Evolutionary conservation across 1,139 yeast genomes (phyloP), one percentile per base, ranked within the genome.

Genomic region (Scheffersomyces stambukii): DNA sequence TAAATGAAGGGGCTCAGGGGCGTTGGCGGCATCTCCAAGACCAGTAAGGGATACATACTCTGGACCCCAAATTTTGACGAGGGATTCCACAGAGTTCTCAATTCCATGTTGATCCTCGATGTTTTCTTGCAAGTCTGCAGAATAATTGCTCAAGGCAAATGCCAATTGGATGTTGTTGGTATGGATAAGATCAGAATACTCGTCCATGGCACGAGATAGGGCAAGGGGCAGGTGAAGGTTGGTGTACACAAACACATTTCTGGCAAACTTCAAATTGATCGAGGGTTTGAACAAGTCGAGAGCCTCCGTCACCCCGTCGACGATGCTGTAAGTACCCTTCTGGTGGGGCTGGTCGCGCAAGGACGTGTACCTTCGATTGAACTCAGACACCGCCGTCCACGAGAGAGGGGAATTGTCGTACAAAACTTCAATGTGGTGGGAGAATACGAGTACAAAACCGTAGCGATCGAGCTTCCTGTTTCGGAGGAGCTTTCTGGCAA

Each of bases 211-310:
- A n/a, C n/a, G n/a, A n/a, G n/a, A n/a, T n/a, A n/a, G n/a, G n/a
- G n/a, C n/a, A n/a, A n/a, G n/a, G n/a, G n/a, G n/a, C n/a, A n/a
- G n/a, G n/a, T n/a, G n/a, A n/a, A n/a, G n/a, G 33, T 67, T 64
- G 8, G 81, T 65, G 12, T 76, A 48, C 5, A 78, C 54, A 19
- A 70, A 60, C 17, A 78, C 48, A 40, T 57, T 62, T n/a, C 71
- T 40, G 1, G 46, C 39, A 38, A 50, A 64, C 31, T 57, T 54
- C 22, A 59, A 52, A 15, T 33, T 34, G 7, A 35, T 30, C 16
- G 30, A 31, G 3, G 14, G 13, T 24, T 48, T 44, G 44, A 63
- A 54, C 14, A 54, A 36, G 12, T 55, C 60, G 4, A 60, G 40
- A 0, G 62, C 67, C 13, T 51, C 47, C 13, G 49, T 36, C 20